phyloP scores from a whole-genome alignment of 352 stramenopile genomes.

The Phytophthora citricola region DNA sequence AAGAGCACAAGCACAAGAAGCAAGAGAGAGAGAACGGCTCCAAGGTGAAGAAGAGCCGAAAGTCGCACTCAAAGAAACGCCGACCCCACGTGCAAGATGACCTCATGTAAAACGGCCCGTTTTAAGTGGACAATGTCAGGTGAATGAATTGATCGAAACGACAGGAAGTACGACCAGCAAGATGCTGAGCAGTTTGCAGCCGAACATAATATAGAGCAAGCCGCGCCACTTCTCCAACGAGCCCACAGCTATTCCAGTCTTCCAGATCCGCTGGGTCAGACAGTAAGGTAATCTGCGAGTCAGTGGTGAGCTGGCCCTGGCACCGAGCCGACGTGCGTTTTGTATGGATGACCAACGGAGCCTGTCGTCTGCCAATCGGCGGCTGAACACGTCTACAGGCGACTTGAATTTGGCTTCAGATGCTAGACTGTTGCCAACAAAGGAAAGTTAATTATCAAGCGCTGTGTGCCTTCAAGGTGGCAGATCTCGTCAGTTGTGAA shows the following conservation, averaged over 20 bases:
- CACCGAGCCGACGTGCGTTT: too few relatives aligned
- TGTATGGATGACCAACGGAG: too few relatives aligned
- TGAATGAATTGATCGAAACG: neutral
- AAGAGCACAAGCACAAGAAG: constrained; percentile 40
- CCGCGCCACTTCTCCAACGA: neutral
- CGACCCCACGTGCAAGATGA: constrained; percentile 20
- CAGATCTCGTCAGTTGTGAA: constrained; percentile 13
- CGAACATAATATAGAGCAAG: constrained; percentile 18
- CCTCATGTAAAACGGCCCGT: constrained; percentile 14
- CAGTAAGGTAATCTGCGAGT: too few relatives aligned
- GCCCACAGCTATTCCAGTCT: neutral
- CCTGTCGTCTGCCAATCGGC: too few relatives aligned
- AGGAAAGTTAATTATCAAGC: neutral
- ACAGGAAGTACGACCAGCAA: constrained; percentile 3
- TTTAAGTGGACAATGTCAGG: constrained; percentile 1
- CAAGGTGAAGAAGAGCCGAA: constrained; percentile 32
- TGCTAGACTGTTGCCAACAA: neutral
- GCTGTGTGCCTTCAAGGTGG: neutral
- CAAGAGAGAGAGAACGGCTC: constrained; percentile 6
- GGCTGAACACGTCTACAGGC: too few relatives aligned
- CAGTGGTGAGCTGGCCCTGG: too few relatives aligned
- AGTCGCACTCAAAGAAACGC: constrained; percentile 33
- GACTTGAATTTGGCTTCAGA: too few relatives aligned
- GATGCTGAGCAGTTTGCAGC: constrained; percentile 10
- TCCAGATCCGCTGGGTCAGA: too few relatives aligned